Base-by-base conservation (phyloP, 257 asterid genomes). In the Paraleonurus japonicus region DNA sequence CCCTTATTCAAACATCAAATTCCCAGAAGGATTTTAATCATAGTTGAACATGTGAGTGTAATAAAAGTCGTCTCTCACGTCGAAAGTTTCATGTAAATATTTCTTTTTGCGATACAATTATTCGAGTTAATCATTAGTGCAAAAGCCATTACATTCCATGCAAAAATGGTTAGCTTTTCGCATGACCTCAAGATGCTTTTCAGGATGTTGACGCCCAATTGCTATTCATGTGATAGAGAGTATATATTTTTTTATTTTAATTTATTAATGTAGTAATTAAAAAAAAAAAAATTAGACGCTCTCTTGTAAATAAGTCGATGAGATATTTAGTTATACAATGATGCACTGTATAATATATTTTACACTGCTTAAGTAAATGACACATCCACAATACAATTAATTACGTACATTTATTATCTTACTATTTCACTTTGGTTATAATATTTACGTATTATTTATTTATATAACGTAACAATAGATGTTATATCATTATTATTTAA, bases 111-210 rank as follows among this genome's bases (percentile, higher is more conserved):
- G 5, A 41, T 41, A 5, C 53, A 45, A 45, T 45, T 45, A 45
- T 45, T 45, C 15, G 13, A 45, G 53, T 45, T 45, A 45, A 45
- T 15, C 53, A 45, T 15, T 0, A 45, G 53, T n/a, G 53, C 19
- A 15, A 55, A 55, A 55, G 1, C 15, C 33, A 20, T 55, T 55
- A 10, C 6, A 10, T 22, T 55, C 28, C 17, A 45, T 45, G 53
- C 17, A 45, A 15, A 45, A 45, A 45, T 54, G 35, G 3, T 54
- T 55, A 55, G 15, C 66, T 71, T 59, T 57, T 59, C 33, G 23
- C 69, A 13, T 60, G 8, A 71, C 7, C 13, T 20, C 13, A 71
- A 60, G 16, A 59, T 60, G 61, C 50, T 41, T 26, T 71, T 71
- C 15, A 70, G 35, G 69, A 71, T 32, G 75, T 16, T 60, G 50